These are phyloP conservation scores for Fusarium anguioides DNA, from an alignment of 2,329 filamentous ascomycete genomes.

Conservation along the genomic window DNA sequence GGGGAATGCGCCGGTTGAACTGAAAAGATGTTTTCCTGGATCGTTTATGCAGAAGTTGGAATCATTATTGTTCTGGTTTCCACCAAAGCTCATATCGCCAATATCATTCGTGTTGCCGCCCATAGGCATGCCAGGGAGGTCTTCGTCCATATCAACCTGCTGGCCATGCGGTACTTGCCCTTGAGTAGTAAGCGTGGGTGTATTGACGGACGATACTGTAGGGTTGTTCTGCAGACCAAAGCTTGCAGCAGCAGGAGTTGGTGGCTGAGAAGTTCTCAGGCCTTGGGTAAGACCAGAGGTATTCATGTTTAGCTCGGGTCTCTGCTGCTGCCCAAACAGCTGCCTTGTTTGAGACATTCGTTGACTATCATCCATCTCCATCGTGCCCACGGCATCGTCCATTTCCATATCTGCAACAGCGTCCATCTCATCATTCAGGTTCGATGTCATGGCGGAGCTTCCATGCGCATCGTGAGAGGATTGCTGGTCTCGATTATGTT, in stretches of 20 bases:
- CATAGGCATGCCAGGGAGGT: constrained; percentile 71
- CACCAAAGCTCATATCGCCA: constrained; percentile 66
- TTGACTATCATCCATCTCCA: constrained; percentile 72
- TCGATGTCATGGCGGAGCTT: constrained; percentile 56
- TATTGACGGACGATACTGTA: constrained; percentile 97
- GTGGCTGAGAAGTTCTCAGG: constrained; percentile 85
- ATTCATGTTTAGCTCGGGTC: constrained; percentile 82
- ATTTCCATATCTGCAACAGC: constrained; percentile 95
- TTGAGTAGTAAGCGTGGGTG: constrained; percentile 86
- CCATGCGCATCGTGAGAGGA: constrained; percentile 51
- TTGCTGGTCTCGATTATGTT: constrained; percentile 50
- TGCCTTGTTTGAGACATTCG: constrained; percentile 77
- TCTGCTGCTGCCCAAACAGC: constrained; percentile 72
- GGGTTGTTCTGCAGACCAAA: constrained; percentile 92
- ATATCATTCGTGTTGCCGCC: constrained; percentile 66
- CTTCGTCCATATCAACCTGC: constrained; percentile 77
- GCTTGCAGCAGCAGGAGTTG: constrained; percentile 81
- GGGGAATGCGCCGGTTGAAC: constrained; percentile 79
- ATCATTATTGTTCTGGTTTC: constrained; percentile 51
- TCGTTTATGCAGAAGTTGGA: constrained; percentile 81
- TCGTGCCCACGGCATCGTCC: constrained; percentile 80
- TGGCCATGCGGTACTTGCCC: constrained; percentile 71
- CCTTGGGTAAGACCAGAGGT: constrained; percentile 81
- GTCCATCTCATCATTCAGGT: constrained; percentile 75
- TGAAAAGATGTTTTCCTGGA: constrained; percentile 92